phyloP scores from a whole-genome alignment of 1,139 yeast genomes.

The Yamadazyma siamensis region DNA sequence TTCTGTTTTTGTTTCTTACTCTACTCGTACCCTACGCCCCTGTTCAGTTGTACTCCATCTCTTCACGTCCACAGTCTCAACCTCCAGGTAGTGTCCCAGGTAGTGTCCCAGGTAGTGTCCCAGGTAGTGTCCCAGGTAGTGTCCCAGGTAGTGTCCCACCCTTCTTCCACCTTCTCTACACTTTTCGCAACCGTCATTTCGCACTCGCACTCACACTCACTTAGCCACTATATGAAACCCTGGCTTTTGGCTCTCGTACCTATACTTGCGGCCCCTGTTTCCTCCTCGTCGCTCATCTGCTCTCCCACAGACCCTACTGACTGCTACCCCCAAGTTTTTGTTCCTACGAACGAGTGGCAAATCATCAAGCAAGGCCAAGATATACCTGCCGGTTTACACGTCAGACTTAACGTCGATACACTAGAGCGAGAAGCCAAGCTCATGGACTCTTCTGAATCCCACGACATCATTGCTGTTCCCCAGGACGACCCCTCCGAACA shows the following conservation, averaged over 20 bases:
- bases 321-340: constrained; percentile 65
- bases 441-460: constrained; percentile 15
- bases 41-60: no score
- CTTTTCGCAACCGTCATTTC: no score
- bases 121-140: no score
- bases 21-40: no score
- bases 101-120: no score
- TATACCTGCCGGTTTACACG: constrained; percentile 77
- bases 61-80: no score
- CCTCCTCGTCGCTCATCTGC: constrained; percentile 31
- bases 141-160: no score
- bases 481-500: constrained; percentile 4
- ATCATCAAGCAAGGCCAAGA: constrained; percentile 62
- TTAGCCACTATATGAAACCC: constrained; percentile 1
- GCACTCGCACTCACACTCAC: not conserved
- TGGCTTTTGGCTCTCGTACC: constrained; percentile 1
- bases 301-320: constrained; percentile 41
- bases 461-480: constrained; percentile 13
- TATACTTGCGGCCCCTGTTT: not conserved
- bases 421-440: constrained; percentile 66
- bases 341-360: constrained; percentile 68
- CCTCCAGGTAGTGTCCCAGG: no score
- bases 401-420: constrained; percentile 66
- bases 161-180: no score
- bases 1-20: no score